A percentile compares a stretch with the other conserved stretches of the same genome.
Evolutionary conservation across 163 green algal genomes (phyloP).

Genomic region (Picocystis sp.): DNA sequence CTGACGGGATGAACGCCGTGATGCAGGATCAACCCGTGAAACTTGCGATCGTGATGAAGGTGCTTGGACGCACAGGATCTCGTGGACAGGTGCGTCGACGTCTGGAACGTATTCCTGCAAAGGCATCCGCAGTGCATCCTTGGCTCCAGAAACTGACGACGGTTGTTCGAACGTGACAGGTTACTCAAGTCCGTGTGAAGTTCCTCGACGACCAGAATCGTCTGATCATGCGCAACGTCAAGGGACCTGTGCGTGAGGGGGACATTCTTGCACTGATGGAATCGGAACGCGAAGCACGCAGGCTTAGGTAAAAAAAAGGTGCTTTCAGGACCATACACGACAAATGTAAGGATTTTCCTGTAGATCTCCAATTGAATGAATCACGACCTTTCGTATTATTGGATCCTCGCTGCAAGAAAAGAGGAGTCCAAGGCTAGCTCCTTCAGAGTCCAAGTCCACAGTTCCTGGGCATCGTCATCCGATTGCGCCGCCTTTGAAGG

Average conservation of each 20-base stretch:
- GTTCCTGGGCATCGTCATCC: too few relatives aligned
- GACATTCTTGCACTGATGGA: constrained; percentile 98
- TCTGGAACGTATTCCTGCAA: neutral
- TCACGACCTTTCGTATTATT: too few relatives aligned
- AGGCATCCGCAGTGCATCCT: neutral
- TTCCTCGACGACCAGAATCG: constrained; percentile 96
- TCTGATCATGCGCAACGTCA: constrained; percentile 99
- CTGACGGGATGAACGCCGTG: too few relatives aligned
- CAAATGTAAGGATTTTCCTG: too few relatives aligned
- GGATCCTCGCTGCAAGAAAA: too few relatives aligned
- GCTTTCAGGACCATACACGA: too few relatives aligned
- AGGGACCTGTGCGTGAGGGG: constrained; percentile 95
- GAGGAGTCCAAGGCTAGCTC: too few relatives aligned
- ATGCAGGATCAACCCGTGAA: constrained; percentile 32
- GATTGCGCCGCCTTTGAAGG: too few relatives aligned
- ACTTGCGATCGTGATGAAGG: constrained; percentile 98
- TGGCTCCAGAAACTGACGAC: neutral
- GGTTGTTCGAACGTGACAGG: constrained; percentile 28
- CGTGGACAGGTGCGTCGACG: constrained; percentile 71
- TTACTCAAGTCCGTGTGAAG: constrained; percentile 98
- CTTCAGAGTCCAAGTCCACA: too few relatives aligned
- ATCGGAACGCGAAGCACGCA: constrained; percentile 93
- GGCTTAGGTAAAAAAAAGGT: constrained; percentile 58
- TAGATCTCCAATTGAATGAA: too few relatives aligned
- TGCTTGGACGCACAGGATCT: constrained; percentile 92